Evolutionary conservation across 345 rosid genomes (phyloP).

Genomic region (Citrus reticulata): DNA sequence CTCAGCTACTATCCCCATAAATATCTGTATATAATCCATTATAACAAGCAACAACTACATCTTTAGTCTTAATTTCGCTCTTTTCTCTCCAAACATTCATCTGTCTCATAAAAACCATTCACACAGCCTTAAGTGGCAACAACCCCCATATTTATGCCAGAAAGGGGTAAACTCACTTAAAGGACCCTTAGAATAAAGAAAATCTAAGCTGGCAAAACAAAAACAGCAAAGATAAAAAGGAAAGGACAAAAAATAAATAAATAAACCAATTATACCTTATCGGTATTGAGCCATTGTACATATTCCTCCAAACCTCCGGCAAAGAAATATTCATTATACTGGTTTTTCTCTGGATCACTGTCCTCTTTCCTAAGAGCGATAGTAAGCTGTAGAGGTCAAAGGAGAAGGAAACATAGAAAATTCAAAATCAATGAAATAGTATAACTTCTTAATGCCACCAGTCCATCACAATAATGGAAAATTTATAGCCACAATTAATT

Average conservation of each 20-base stretch:
- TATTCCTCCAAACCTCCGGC: constrained; percentile 93
- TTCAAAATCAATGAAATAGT: not conserved
- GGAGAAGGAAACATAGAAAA: not conserved
- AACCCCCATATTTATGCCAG: not conserved
- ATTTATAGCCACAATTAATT: not conserved
- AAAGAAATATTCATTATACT: constrained; percentile 59
- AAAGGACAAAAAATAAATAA: not conserved
- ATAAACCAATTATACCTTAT: constrained; percentile 52
- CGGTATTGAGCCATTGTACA: constrained; percentile 85
- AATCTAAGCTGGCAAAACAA: not conserved
- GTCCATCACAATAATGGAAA: not conserved
- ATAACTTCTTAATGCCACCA: constrained; percentile 5
- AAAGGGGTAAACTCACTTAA: constrained; percentile 3
- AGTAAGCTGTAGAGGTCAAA: constrained; percentile 54
- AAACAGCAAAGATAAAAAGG: not conserved
- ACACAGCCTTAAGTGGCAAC: not conserved
- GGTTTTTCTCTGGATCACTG: constrained; percentile 56
- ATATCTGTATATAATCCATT: not conserved
- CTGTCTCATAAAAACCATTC: not conserved
- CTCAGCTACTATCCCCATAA: too few species aligned
- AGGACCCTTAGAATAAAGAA: not conserved
- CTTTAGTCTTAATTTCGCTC: not conserved
- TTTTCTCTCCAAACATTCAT: not conserved
- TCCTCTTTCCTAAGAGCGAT: constrained; percentile 59
- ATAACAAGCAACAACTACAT: not conserved